A percentile compares a stretch with the other conserved stretches of the same genome.
phyloP scores from a whole-genome alignment of 331 rosid species.

The Malus hybrid region DNA sequence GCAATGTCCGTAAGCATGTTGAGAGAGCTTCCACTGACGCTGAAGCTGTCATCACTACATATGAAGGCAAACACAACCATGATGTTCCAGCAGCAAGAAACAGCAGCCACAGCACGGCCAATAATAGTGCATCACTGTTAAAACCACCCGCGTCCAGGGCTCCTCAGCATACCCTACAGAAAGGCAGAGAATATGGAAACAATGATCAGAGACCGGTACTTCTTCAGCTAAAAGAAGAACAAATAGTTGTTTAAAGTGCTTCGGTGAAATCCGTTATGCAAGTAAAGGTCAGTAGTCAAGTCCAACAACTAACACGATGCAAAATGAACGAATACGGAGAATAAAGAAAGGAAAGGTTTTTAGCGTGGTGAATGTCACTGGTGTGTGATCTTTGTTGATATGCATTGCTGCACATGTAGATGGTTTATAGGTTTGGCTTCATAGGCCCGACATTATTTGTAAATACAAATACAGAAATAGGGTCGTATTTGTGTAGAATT shows the following conservation, averaged over 20 bases:
- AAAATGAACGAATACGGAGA: not conserved
- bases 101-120: conserved; percentile 73
- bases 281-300: conserved; percentile 20
- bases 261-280: not conserved
- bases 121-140: conserved; percentile 35
- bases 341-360: conserved; percentile 19
- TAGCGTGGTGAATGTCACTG: conserved; percentile 3
- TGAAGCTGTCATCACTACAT: conserved; percentile 85
- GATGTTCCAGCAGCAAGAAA: conserved; percentile 90
- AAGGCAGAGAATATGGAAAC: conserved; percentile 47
- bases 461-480: not conserved
- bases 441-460: not conserved
- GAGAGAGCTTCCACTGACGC: conserved; percentile 93
- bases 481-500: not conserved
- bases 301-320: conserved; percentile 26
- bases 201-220: conserved; percentile 55
- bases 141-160: conserved; percentile 38
- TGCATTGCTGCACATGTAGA: not conserved
- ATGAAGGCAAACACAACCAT: conserved; percentile 91
- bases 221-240: conserved; percentile 74
- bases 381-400: not conserved
- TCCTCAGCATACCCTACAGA: conserved; percentile 55
- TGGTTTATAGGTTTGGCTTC: not conserved
- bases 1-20: conserved; percentile 94
- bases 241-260: conserved; percentile 38